These are phyloP conservation scores for Microbotryum violaceum DNA, from an alignment of 1,284 basidiomycete genomes.

Conservation along the genomic window DNA sequence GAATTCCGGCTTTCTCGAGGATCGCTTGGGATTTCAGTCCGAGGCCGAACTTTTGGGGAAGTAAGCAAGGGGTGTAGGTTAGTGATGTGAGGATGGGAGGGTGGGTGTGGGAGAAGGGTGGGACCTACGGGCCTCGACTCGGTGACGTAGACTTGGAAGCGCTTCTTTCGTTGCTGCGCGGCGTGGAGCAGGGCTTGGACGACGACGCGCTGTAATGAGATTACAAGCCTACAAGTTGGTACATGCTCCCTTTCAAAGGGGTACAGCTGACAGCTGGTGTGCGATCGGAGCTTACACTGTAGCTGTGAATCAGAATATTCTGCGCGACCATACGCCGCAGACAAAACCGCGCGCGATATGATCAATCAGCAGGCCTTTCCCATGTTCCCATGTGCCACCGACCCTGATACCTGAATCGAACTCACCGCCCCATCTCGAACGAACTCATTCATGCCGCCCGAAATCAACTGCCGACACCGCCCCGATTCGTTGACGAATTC, in stretches of 20 bases:
- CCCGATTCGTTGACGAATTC: constrained; percentile 45
- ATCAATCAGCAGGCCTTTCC: too few relatives aligned
- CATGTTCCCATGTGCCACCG: too few relatives aligned
- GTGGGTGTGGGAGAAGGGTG: constrained; percentile 11
- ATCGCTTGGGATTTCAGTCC: constrained; percentile 83
- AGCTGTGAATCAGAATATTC: constrained; percentile 25
- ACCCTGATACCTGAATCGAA: not conserved
- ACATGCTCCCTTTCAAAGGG: too few relatives aligned
- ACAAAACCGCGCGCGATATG: not conserved
- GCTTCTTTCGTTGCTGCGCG: constrained; percentile 74
- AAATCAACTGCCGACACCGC: constrained; percentile 76
- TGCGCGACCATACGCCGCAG: not conserved
- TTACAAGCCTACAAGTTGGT: too few relatives aligned
- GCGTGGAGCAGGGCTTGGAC: constrained; percentile 77
- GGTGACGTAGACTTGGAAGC: constrained; percentile 95
- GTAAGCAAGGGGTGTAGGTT: not conserved
- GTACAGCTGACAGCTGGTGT: too few relatives aligned
- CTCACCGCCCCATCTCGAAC: constrained; percentile 82
- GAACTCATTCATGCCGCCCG: constrained; percentile 79
- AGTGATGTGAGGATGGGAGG: not conserved
- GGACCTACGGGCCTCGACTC: constrained; percentile 80
- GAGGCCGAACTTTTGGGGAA: constrained; percentile 36
- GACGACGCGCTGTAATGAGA: constrained; percentile 76
- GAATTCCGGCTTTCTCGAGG: constrained; percentile 76
- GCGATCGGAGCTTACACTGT: constrained; percentile 15